phyloP scores from a whole-genome alignment of 768 basidiomycete species.

The Grammothele lineata region DNA sequence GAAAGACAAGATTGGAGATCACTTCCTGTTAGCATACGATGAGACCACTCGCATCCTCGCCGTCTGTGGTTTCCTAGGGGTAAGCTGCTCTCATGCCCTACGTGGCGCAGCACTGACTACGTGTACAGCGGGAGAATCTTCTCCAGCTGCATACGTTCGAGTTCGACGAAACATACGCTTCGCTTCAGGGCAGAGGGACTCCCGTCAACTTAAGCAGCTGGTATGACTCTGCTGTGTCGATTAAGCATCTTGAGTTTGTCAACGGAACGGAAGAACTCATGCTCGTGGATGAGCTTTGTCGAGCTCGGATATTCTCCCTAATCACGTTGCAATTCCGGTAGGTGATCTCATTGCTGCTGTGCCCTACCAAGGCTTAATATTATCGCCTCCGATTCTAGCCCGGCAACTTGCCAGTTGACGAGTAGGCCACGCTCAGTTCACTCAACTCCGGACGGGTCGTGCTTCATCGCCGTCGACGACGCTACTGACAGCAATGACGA shows the following conservation, averaged over 20 bases:
- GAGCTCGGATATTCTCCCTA: slow-evolving; percentile 50
- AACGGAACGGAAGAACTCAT: slow-evolving; percentile 49
- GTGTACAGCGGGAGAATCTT: slow-evolving; percentile 8
- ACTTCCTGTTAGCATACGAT: slow-evolving; percentile 46
- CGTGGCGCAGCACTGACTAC: too few relatives aligned
- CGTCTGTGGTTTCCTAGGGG: slow-evolving; percentile 36
- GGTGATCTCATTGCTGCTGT: slow-evolving; percentile 2
- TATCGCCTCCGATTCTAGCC: slow-evolving; percentile 31
- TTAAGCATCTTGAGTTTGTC: slow-evolving; percentile 41
- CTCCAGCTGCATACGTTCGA: slow-evolving; percentile 40
- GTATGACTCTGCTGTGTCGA: slow-evolving; percentile 31
- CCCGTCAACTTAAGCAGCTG: slow-evolving; percentile 38
- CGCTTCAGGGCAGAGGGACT: slow-evolving; percentile 39
- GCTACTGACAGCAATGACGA: slow-evolving; percentile 9
- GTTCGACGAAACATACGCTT: slow-evolving; percentile 40
- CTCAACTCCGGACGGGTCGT: slow-evolving; percentile 53
- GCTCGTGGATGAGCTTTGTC: slow-evolving; percentile 40
- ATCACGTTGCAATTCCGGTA: slow-evolving; percentile 52
- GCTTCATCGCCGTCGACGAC: slow-evolving; percentile 36
- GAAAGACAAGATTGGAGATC: slow-evolving; percentile 43
- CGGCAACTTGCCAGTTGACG: slow-evolving; percentile 39
- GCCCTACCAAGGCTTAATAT: too few relatives aligned
- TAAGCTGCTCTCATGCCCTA: slow-evolving; percentile 12
- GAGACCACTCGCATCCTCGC: slow-evolving; percentile 47
- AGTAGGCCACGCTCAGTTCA: slow-evolving; percentile 31